Percentiles rank a stretch among this genome's conserved stretches.
These are phyloP conservation scores for Asclepias syriaca DNA, from an alignment of 257 asterid genomes.

Conservation along the genomic window DNA sequence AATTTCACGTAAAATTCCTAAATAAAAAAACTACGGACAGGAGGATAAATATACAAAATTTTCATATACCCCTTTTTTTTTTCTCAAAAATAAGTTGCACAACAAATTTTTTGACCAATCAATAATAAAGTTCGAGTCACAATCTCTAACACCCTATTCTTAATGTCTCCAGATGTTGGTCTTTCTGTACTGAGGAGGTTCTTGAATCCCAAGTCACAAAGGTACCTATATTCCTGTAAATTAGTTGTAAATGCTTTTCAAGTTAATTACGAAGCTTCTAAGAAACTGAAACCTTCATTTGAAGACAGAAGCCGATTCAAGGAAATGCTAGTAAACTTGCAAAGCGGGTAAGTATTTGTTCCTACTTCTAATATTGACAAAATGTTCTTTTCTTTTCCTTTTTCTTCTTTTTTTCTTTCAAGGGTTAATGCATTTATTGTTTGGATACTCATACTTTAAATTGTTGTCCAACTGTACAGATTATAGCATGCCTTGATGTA, in stretches of 20 bases:
- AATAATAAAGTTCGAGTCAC: too few relatives aligned
- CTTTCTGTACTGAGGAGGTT: slow-evolving; percentile 84
- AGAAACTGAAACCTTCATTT: slow-evolving; percentile 35
- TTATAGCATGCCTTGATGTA: slow-evolving; percentile 98
- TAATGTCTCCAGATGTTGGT: slow-evolving; percentile 64
- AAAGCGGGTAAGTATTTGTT: slow-evolving; percentile 65
- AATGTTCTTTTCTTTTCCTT: too few relatives aligned
- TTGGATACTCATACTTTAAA: not conserved
- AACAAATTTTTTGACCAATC: too few relatives aligned
- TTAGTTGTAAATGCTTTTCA: slow-evolving; percentile 13
- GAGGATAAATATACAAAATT: too few relatives aligned
- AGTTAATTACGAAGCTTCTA: slow-evolving; percentile 28
- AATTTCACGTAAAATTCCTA: too few relatives aligned
- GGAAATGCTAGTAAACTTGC: slow-evolving; percentile 86
- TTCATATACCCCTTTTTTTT: too few relatives aligned
- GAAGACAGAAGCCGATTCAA: slow-evolving; percentile 73
- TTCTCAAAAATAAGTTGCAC: too few relatives aligned
- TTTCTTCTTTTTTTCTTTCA: not conserved
- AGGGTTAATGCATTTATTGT: not conserved
- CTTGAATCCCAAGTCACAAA: slow-evolving; percentile 57
- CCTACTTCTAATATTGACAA: not conserved
- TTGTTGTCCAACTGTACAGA: slow-evolving; percentile 46
- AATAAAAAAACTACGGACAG: too few relatives aligned
- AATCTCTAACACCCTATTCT: not conserved
- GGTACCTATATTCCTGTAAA: slow-evolving; percentile 40